These are phyloP conservation scores for Blastocystis sp. DNA, from an alignment of 352 stramenopile genomes.

Conservation along the genomic window DNA sequence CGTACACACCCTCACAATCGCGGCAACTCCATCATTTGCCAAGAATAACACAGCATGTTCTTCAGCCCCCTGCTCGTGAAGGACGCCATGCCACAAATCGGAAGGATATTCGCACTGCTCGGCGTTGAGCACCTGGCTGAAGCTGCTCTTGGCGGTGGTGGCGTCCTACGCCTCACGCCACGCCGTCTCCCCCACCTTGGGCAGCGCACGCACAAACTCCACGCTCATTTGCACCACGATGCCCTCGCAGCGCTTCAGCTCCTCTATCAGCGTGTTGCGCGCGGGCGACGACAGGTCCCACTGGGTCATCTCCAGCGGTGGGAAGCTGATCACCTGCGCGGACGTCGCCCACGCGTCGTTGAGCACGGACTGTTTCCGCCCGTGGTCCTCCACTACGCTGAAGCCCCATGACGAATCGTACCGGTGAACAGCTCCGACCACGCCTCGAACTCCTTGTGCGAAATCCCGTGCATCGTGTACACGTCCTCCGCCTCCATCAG, in stretches of 20 bases:
- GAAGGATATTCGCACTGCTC: constrained; percentile 55
- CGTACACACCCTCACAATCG: not conserved
- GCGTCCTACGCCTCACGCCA: not conserved
- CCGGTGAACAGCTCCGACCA: constrained; percentile 36
- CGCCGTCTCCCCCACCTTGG: not conserved
- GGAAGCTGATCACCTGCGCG: not conserved
- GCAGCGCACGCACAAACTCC: not conserved
- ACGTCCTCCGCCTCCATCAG: not conserved
- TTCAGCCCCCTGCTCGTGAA: not conserved
- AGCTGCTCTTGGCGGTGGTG: not conserved
- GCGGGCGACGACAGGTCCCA: not conserved
- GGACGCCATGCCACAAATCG: not conserved
- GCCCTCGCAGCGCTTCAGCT: not conserved
- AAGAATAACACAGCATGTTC: not conserved
- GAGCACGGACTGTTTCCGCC: constrained; percentile 28
- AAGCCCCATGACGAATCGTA: not conserved
- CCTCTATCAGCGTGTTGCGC: not conserved
- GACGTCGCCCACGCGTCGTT: constrained; percentile 34
- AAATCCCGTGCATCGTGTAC: not conserved
- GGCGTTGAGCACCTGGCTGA: not conserved
- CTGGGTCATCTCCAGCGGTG: not conserved
- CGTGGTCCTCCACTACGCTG: not conserved
- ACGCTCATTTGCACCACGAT: not conserved
- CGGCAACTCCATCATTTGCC: not conserved
- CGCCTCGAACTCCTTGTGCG: not conserved